A percentile compares a stretch with the other conserved stretches of the same genome.
These are phyloP conservation scores for Microcera coccophila DNA, from an alignment of 2,329 filamentous ascomycete species.

Conservation along the genomic window DNA sequence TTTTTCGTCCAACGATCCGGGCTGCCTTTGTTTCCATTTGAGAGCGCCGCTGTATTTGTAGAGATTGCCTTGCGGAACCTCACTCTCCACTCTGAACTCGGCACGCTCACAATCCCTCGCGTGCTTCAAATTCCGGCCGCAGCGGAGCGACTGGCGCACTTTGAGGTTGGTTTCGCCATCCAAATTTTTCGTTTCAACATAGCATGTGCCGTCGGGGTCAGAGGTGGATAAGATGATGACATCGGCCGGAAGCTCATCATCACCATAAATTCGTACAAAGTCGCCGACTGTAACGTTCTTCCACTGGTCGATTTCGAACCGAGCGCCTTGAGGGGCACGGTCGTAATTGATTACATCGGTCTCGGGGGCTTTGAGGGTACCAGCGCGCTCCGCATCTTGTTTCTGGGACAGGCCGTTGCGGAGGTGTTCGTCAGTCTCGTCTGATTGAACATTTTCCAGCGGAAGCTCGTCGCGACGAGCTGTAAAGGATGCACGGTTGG, in stretches of 20 bases:
- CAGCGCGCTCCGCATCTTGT: too few species aligned
- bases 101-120: constrained; percentile 80
- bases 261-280: constrained; percentile 87
- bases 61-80: constrained; percentile 96
- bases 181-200: constrained; percentile 96
- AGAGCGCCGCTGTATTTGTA: constrained; percentile 98
- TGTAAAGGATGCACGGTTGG: too few species aligned
- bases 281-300: constrained; percentile 91
- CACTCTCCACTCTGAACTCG: constrained; percentile 81
- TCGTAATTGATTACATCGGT: too few species aligned
- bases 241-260: constrained; percentile 92
- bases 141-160: constrained; percentile 94
- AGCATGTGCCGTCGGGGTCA: constrained; percentile 94
- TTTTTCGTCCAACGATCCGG: constrained; percentile 90
- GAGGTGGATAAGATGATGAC: constrained; percentile 89
- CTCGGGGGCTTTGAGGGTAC: too few species aligned
- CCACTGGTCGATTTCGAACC: constrained; percentile 86
- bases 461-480: too few species aligned
- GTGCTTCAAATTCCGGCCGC: constrained; percentile 84
- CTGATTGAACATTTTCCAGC: too few species aligned
- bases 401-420: too few species aligned
- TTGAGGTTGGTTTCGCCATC: constrained; percentile 98
- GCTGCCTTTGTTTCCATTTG: constrained; percentile 84
- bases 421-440: too few species aligned
- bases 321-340: constrained; percentile 79